phyloP scores from a whole-genome alignment of 2,329 filamentous ascomycete species.

The Reticulascus tulasneorum region DNA sequence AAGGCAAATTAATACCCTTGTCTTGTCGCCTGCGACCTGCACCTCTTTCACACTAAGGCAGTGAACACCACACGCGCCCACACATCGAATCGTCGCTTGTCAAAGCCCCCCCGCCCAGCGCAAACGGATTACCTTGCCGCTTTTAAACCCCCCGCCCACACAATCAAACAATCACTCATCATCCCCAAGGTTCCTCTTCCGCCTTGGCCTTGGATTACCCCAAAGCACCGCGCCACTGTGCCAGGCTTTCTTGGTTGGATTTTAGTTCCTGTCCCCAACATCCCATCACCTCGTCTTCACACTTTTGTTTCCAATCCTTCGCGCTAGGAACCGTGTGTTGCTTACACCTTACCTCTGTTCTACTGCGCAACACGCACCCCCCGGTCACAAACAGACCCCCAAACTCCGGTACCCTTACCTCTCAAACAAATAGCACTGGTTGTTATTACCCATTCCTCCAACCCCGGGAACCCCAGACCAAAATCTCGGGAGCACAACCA shows the following conservation, averaged over 20 bases:
- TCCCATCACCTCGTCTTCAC: no score
- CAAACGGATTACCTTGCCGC: constrained; percentile 17
- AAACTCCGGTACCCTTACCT: constrained; percentile 5
- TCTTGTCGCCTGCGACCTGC: constrained; percentile 18
- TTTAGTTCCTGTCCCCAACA: no score
- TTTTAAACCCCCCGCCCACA: constrained; percentile 13
- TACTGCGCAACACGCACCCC: no score
- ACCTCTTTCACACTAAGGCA: constrained; percentile 23
- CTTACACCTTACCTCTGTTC: no score
- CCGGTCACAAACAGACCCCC: no score
- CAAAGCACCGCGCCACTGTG: no score
- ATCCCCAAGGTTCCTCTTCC: not conserved
- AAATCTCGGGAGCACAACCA: constrained; percentile 11
- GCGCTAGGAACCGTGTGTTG: no score
- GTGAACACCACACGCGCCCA: constrained; percentile 23
- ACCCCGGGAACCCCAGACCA: constrained; percentile 14
- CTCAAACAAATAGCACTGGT: constrained; percentile 8
- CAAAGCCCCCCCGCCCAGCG: constrained; percentile 16
- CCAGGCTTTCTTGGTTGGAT: no score
- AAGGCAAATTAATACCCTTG: constrained; percentile 12
- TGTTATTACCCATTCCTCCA: constrained; percentile 12
- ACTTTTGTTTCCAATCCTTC: no score
- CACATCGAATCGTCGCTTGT: constrained; percentile 21
- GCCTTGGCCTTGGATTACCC: no score
- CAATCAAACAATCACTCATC: constrained; percentile 1